Base-by-base conservation (phyloP, 2,329 filamentous ascomycete genomes). In the Sporothrix phasma region DNA sequence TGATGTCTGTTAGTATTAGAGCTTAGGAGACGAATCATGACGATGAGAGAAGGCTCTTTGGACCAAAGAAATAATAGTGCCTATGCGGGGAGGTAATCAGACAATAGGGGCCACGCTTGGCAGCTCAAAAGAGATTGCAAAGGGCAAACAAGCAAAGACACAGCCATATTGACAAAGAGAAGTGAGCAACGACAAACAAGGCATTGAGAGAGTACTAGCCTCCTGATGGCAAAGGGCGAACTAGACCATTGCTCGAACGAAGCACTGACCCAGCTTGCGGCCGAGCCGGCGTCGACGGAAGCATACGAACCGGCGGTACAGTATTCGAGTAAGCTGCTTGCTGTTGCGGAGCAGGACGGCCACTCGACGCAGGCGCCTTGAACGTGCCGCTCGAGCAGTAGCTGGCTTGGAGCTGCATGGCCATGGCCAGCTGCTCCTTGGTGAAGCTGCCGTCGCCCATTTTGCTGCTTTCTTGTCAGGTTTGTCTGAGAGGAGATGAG, bases 391-490 rank as follows among this genome's bases (percentile, higher is more conserved):
- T 66, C 15, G 41, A 24, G 5, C 59, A 34, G 31, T 62, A 68
- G 22, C 45, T 26, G 3, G 22, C 61, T 11, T 64, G 67, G 5
- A 68, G 62, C 41, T 67, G 46, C 41, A 53, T 66, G n/a, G 67
- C 67, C 11, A 67, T 13, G 4, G 54, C 64, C 17, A 68, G 54
- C 65, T 68, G 67, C 24, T 68, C 66, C 34, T 60, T 53, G 4
- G 59, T 64, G 43, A 59, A 59, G 19, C 29, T 29, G 29, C 19
- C 31, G 34, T 24, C 51, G 11, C 3, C 51, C 51, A 56, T 56
- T 54, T 54, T 39, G 11, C 17, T 56, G n/a, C 51, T 24, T 56
- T n/a, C n/a, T 5, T 56, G 10, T 10, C 24, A 19, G 34, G 17
- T 8, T 10, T 17, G 31, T 22, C 11, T 10, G 29, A 56, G 17